phyloP scores from a whole-genome alignment of 2,329 filamentous ascomycete genomes.

The Gnomoniopsis smithogilvyi region DNA sequence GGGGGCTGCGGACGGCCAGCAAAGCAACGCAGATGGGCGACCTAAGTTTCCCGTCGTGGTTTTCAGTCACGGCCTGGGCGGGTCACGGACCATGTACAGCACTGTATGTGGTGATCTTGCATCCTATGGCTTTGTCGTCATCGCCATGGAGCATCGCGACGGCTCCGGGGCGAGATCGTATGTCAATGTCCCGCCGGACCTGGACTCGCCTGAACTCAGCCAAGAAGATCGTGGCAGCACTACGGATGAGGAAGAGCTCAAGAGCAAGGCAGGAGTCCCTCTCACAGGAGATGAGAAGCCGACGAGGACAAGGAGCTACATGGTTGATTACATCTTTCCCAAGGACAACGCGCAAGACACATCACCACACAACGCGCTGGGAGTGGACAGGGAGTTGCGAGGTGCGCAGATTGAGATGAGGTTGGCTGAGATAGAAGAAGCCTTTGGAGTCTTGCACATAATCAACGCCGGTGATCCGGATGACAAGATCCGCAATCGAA shows the following conservation, averaged over 20 bases:
- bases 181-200: constrained; percentile 50
- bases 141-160: constrained; percentile 63
- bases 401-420: constrained; percentile 60
- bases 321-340: constrained; percentile 62
- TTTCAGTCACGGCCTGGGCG: constrained; percentile 65
- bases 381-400: constrained; percentile 58
- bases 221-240: constrained; percentile 24
- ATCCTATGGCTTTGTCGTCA: constrained; percentile 63
- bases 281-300: constrained; percentile 27
- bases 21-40: constrained; percentile 21
- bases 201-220: constrained; percentile 29
- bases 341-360: constrained; percentile 50
- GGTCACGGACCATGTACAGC: constrained; percentile 60
- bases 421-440: constrained; percentile 63
- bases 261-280: constrained; percentile 23
- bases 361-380: constrained; percentile 52
- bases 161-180: constrained; percentile 60
- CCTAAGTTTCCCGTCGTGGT: constrained; percentile 56
- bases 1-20: constrained; percentile 29
- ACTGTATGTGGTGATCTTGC: constrained; percentile 64
- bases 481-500: constrained; percentile 41
- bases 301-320: constrained; percentile 38
- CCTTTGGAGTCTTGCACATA: constrained; percentile 51
- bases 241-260: constrained; percentile 9
- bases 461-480: constrained; percentile 54